Evolutionary conservation across 495 filamentous ascomycete genomes (phyloP), one percentile per base, ranked within the genome.

Genomic region (Rusavskia elegans): DNA sequence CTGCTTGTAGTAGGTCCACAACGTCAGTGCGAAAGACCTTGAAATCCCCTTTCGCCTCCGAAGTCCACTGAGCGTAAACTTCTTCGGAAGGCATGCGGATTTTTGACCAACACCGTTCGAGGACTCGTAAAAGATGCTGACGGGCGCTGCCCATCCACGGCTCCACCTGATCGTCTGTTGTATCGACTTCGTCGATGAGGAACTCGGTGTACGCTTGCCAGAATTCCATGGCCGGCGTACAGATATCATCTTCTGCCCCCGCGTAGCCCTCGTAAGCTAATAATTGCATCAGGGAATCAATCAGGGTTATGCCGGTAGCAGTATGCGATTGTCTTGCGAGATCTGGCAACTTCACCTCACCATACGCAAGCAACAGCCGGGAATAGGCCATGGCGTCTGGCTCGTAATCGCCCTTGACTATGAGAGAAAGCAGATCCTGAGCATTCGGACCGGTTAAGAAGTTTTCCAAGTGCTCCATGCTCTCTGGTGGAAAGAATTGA

Each of bases 21-120:
- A 88, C 83, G 57, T 96, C 89, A 50, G 81, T 77, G 23, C 92
- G 79, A 48, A 87, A 90, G 37, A 83, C 78, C 52, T 73, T 74
- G 62, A 95, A 95, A 39, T 79, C 82, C 44, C 68, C 69, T 45
- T 78, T 77, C 41, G 87, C 80, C 5, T 84, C 76, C 30, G 81
- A 79, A 51, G 81, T 78, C 89, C 88, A 96, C 6, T 57, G 53
- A 29, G 61, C 59, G 11, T 67, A 59, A 10, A 66, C 50, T 16
- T 72, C 64, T 16, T 63, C 58, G 5, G 74, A 60, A 6, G 82
- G 82, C 58, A 78, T 77, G 35, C 74, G 76, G 46, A 83, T 76
- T 57, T 85, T 86, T 16, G 61, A 64, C 73, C 76, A 80, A 56
- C 73, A 80, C 52, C 75, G 71, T 35, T 77, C 71, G 25, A 85